Conservation (phyloP, 305 asterid species). For the Fraxinus paxiana region DNA sequence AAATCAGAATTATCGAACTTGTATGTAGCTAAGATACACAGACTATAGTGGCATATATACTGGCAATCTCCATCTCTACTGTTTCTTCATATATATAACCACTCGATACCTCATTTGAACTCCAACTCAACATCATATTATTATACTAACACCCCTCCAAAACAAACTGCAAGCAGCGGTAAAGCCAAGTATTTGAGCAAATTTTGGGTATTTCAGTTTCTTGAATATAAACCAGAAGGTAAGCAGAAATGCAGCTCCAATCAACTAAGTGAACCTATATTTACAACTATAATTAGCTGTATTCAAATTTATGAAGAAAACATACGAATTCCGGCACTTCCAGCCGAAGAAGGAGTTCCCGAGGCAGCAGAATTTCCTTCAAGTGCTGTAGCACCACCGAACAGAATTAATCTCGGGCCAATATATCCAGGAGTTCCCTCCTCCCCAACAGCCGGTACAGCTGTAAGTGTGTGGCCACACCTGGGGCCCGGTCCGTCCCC, state of each 20-base stretch:
- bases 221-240: slow-evolving; percentile 14
- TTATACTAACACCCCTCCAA: slow-evolving; percentile 7
- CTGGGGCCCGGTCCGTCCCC: slow-evolving; percentile 98
- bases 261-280: slow-evolving; percentile 10
- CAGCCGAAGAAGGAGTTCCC: slow-evolving; percentile 94
- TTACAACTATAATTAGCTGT: not conserved
- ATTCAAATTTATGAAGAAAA: slow-evolving; percentile 20
- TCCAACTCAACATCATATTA: slow-evolving; percentile 7
- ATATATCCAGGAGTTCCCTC: slow-evolving; percentile 76
- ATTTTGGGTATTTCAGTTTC: not conserved
- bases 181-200: slow-evolving; percentile 2
- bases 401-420: slow-evolving; percentile 85
- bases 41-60: slow-evolving; percentile 14
- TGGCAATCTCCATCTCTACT: slow-evolving; percentile 17
- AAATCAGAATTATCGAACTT: slow-evolving; percentile 15
- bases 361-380: slow-evolving; percentile 89
- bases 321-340: slow-evolving; percentile 97
- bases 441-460: slow-evolving; percentile 91
- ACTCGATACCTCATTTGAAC: slow-evolving; percentile 2
- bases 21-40: not conserved
- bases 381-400: slow-evolving; percentile 96
- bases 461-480: slow-evolving; percentile 94
- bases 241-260: slow-evolving; percentile 13
- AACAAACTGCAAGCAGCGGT: slow-evolving; percentile 4
- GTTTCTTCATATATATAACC: slow-evolving; percentile 2